Evolutionary conservation across 345 rosid genomes (phyloP).

Genomic region (Brassica nigra): DNA sequence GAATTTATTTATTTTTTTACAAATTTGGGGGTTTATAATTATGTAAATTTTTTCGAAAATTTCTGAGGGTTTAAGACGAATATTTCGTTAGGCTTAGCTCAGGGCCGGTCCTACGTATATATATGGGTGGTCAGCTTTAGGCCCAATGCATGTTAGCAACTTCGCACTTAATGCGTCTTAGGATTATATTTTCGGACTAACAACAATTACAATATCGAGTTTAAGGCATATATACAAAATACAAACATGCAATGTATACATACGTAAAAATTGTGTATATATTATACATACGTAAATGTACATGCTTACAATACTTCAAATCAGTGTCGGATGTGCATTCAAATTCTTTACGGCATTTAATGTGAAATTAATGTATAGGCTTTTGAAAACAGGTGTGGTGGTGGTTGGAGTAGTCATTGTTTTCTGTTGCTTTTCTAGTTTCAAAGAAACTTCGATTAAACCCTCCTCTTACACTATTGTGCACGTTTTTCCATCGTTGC

Average conservation of each 20-base stretch:
- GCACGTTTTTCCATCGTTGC: too few species aligned
- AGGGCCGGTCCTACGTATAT: too few species aligned
- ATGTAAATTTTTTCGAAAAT: too few species aligned
- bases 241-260: neutral
- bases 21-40: too few species aligned
- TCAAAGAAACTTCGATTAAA: neutral
- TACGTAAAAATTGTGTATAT: neutral
- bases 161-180: neutral
- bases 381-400: slow-evolving; percentile 23
- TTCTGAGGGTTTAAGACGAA: too few species aligned
- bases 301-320: neutral
- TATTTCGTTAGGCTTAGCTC: too few species aligned
- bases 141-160: neutral
- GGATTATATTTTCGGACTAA: neutral
- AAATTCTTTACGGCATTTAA: slow-evolving; percentile 3
- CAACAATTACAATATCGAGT: neutral
- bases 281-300: neutral
- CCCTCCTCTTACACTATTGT: too few species aligned
- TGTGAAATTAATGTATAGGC: slow-evolving; percentile 14
- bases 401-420: slow-evolving; percentile 28
- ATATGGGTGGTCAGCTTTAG: neutral
- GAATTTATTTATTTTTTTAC: too few species aligned
- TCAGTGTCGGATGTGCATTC: neutral
- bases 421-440: slow-evolving; percentile 12
- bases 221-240: neutral